Evolutionary conservation across 2,329 filamentous ascomycete species (phyloP), one percentile per base, ranked within the genome.

Genomic region (Pseudocercospora cruenta): DNA sequence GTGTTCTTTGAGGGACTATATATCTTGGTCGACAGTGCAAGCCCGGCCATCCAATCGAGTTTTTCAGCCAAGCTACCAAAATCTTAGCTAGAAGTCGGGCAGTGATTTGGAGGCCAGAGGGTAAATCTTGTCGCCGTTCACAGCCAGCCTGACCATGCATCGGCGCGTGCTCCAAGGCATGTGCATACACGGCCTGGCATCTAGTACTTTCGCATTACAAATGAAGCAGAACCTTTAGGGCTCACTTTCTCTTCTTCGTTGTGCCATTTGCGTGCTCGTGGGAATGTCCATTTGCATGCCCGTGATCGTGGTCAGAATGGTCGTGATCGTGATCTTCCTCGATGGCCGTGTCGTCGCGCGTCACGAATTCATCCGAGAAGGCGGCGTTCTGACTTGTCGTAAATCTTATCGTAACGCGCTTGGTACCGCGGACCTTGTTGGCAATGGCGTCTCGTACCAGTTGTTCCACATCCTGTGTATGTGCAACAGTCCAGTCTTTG

Each of bases 351-450:
- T 10, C 67, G 36, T 64, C 62, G 24, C 55, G 58, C 9, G 67
- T 66, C 39, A 83, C 80, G 66, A 84, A 84, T 78, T 98, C 93
- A 76, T 96, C 91, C 67, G 91, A 89, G 73, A 90, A 86, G 63
- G 86, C 84, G 9, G 61, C 69, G 22, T 65, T 61, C 14, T 69
- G 67, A 47, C 82, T 82, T 19, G 91, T 89, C 71, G 87, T 87
- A 76, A 98, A 98, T 49, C 93, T 89, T 60, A 98, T 86, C 68
- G 91, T 90, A 36, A 99, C 87, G 69, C 91, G 88, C 78, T 93
- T 90, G 45, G 95, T 92, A 0, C 95, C 94, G 67, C 92, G 88
- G 14, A 97, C 91, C 71, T 90, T 91, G 67, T 84, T 82, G 28
- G 92, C 93, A 26, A 97, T 86, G 64, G 85, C 85, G 53, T 88